Conservation (phyloP, 345 rosid species). For the Orychophragmus violaceus region DNA sequence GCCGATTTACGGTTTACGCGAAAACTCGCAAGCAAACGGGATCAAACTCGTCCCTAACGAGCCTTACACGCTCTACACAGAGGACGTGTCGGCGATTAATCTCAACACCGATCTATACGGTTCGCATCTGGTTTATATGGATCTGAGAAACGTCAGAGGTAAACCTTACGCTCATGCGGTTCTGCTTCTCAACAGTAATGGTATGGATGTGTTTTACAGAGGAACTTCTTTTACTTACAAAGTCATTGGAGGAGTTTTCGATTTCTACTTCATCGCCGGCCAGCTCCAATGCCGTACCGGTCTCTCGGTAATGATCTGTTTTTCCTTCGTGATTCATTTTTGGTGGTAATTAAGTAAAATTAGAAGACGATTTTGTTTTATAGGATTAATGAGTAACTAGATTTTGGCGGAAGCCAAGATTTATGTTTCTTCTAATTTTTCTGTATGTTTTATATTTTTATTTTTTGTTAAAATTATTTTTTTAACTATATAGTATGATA, state of each 20-base stretch:
- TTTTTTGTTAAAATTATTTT: too few relatives aligned
- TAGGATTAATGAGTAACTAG: too few relatives aligned
- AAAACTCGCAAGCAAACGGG: constrained; percentile 92
- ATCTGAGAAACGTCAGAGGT: constrained; percentile 78
- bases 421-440: too few relatives aligned
- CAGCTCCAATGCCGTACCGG: constrained; percentile 99
- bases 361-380: too few relatives aligned
- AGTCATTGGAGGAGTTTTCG: constrained; percentile 88
- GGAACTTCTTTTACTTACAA: constrained; percentile 86
- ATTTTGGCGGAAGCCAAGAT: too few relatives aligned
- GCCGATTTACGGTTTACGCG: constrained; percentile 85
- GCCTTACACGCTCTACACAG: constrained; percentile 87
- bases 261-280: constrained; percentile 85
- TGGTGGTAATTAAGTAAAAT: too few relatives aligned
- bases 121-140: constrained; percentile 93
- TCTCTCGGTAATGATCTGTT: too few relatives aligned
- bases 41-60: constrained; percentile 85
- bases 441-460: too few relatives aligned
- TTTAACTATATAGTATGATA: too few relatives aligned
- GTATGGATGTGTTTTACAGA: constrained; percentile 89
- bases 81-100: constrained; percentile 75
- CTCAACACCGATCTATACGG: constrained; percentile 90
- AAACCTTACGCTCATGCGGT: constrained; percentile 66
- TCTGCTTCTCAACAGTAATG: constrained; percentile 81
- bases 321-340: too few relatives aligned